Evolutionary conservation across 2,329 filamentous ascomycete genomes (phyloP).

Genomic region (Fusarium caatingaense): DNA sequence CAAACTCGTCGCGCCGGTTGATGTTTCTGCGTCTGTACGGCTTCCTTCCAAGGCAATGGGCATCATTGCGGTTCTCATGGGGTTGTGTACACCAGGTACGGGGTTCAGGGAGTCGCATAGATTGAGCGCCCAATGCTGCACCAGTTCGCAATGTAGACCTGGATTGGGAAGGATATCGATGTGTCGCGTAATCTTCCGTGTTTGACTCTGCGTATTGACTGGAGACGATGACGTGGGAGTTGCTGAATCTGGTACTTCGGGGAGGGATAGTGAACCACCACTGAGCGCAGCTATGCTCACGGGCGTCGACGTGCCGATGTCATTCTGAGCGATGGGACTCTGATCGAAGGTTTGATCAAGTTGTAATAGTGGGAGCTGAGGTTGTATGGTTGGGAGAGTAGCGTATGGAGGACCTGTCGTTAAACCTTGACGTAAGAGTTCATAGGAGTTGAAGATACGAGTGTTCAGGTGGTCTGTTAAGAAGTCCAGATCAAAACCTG

Average conservation of each 20-base stretch:
- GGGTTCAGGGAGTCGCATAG: constrained; percentile 43
- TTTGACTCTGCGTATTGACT: neutral
- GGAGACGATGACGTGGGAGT: constrained; percentile 6
- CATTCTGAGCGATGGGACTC: neutral
- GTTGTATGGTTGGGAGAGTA: neutral
- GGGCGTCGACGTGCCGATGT: constrained; percentile 1
- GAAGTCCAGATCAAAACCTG: constrained; percentile 3
- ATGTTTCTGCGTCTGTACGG: constrained; percentile 33
- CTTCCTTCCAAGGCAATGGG: constrained; percentile 42
- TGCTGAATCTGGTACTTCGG: neutral
- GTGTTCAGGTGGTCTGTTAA: constrained; percentile 24
- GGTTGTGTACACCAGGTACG: constrained; percentile 37
- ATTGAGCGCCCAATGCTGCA: constrained; percentile 40
- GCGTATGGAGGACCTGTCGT: constrained; percentile 10
- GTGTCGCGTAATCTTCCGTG: constrained; percentile 18
- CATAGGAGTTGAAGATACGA: constrained; percentile 37
- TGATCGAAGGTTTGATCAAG: neutral
- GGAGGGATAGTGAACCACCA: neutral
- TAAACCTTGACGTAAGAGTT: constrained; percentile 31
- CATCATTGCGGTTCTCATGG: constrained; percentile 40
- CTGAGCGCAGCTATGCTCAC: neutral
- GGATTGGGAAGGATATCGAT: constrained; percentile 38
- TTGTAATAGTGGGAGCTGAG: constrained; percentile 8
- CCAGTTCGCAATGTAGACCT: constrained; percentile 34
- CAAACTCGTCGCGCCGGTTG: constrained; percentile 37